Conservation (phyloP, 768 basidiomycete species). For the Epithele typhae region DNA sequence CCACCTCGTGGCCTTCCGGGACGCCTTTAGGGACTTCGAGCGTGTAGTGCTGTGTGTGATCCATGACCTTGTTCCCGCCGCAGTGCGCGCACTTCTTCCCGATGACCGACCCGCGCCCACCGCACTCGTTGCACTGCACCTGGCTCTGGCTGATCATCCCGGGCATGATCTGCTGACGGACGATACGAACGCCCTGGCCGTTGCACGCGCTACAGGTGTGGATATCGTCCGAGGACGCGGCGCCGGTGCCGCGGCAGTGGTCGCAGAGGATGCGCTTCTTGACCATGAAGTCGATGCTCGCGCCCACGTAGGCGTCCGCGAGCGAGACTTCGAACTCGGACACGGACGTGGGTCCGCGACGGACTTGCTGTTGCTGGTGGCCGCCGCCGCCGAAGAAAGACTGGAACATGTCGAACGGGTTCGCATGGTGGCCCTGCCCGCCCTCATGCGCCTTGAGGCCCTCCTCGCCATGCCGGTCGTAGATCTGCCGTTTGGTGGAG, state of each 20-base stretch:
- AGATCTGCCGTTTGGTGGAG: slow-evolving; percentile 84
- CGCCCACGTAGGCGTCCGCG: slow-evolving; percentile 87
- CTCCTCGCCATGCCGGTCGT: slow-evolving; percentile 94
- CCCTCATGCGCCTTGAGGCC: slow-evolving; percentile 89
- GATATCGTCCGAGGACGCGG: slow-evolving; percentile 83
- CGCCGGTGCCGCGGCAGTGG: slow-evolving; percentile 94
- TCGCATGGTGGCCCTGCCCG: slow-evolving; percentile 67
- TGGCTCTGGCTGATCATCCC: slow-evolving; percentile 94
- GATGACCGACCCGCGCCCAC: slow-evolving; percentile 79
- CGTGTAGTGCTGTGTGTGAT: slow-evolving; percentile 77
- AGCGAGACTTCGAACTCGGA: slow-evolving; percentile 85
- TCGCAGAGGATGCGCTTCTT: slow-evolving; percentile 92
- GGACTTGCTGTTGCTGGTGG: slow-evolving; percentile 63
- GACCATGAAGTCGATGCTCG: slow-evolving; percentile 88
- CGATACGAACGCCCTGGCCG: slow-evolving; percentile 80
- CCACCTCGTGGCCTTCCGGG: slow-evolving; percentile 89
- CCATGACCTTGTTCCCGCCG: slow-evolving; percentile 72
- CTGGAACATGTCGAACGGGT: slow-evolving; percentile 94
- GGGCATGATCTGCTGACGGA: slow-evolving; percentile 93
- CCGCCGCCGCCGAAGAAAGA: slow-evolving; percentile 87
- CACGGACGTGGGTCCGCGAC: slow-evolving; percentile 70
- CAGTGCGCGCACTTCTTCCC: slow-evolving; percentile 80
- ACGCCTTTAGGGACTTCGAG: slow-evolving; percentile 84
- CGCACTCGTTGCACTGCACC: slow-evolving; percentile 77
- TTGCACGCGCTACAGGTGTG: slow-evolving; percentile 82